A percentile compares a stretch with the other conserved stretches of the same genome.
Evolutionary conservation across 495 filamentous ascomycete species (phyloP).

Genomic region (Lasiosphaeriaceae sp.): DNA sequence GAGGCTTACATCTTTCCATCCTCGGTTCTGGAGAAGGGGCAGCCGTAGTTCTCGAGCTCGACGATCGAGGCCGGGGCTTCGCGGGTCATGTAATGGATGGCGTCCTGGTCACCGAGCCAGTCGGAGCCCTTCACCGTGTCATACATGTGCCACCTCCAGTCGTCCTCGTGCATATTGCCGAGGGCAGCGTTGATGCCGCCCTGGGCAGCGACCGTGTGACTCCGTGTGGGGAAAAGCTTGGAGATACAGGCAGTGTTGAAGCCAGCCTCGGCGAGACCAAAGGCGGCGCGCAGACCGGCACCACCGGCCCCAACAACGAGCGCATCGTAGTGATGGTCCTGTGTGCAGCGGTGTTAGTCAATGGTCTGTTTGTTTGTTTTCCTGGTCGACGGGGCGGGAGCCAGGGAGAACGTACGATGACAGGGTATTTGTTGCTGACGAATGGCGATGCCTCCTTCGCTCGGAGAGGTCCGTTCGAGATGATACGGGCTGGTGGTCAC

Average conservation of each 20-base stretch:
- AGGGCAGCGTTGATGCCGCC: constrained; percentile 95
- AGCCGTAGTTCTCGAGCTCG: constrained; percentile 96
- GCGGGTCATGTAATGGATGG: constrained; percentile 98
- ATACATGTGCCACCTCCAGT: constrained; percentile 99
- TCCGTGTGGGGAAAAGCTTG: constrained; percentile 94
- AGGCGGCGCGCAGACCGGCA: constrained; percentile 88
- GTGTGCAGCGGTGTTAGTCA: constrained; percentile 22
- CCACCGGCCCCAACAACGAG: constrained; percentile 94
- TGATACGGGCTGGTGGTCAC: constrained; percentile 63
- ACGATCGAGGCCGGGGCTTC: constrained; percentile 89
- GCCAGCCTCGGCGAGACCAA: constrained; percentile 93
- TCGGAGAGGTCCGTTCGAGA: constrained; percentile 76
- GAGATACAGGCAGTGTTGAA: constrained; percentile 99
- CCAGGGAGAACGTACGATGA: constrained; percentile 65
- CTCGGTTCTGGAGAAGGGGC: constrained; percentile 95
- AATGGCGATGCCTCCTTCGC: constrained; percentile 87
- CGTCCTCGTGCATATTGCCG: constrained; percentile 83
- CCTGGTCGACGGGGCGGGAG: neutral
- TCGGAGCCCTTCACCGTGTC: constrained; percentile 98
- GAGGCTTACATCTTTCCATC: constrained; percentile 78
- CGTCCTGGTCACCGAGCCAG: constrained; percentile 98
- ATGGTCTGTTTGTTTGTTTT: constrained; percentile 8
- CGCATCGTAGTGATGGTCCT: constrained; percentile 67
- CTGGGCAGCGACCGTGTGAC: constrained; percentile 92
- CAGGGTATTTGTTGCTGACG: constrained; percentile 80